Percentiles rank a stretch among this genome's conserved stretches.
Evolutionary conservation across 2,329 filamentous ascomycete genomes (phyloP).

Genomic region (Trichoderma aggressivum): DNA sequence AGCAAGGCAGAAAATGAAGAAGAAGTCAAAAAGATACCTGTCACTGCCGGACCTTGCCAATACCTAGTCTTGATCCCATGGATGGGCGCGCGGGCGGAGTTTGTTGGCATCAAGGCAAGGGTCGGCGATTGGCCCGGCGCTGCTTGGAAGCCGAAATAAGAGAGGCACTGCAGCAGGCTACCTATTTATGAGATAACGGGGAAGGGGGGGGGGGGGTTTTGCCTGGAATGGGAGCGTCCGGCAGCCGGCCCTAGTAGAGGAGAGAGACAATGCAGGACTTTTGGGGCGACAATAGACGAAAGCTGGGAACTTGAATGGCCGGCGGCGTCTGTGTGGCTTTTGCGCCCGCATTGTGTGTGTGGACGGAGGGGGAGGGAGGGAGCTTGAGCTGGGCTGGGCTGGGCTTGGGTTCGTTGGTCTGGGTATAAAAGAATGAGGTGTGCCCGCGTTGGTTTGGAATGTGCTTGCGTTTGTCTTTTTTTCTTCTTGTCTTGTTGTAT

Average conservation of each 20-base stretch:
- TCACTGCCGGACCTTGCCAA: neutral
- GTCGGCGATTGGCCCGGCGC: neutral
- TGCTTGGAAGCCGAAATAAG: neutral
- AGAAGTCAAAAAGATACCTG: neutral
- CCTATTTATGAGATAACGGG: neutral
- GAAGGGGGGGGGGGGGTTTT: neutral
- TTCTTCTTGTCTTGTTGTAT: neutral
- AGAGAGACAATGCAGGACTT: neutral
- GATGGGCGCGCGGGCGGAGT: neutral
- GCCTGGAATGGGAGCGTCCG: neutral
- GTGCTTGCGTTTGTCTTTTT: neutral
- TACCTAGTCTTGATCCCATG: neutral
- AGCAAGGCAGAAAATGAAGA: neutral
- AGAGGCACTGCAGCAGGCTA: neutral
- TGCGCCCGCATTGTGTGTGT: neutral
- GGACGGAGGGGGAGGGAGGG: neutral
- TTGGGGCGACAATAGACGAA: neutral
- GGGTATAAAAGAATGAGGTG: conserved; percentile 8
- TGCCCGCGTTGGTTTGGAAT: neutral
- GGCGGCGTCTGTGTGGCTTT: neutral
- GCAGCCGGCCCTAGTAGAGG: neutral
- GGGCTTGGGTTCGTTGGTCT: neutral
- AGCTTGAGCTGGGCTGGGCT: neutral
- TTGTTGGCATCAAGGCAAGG: neutral
- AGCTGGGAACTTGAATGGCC: neutral